Base-by-base conservation (phyloP, 2,329 filamentous ascomycete species). In the Diaporthe nobilis region DNA sequence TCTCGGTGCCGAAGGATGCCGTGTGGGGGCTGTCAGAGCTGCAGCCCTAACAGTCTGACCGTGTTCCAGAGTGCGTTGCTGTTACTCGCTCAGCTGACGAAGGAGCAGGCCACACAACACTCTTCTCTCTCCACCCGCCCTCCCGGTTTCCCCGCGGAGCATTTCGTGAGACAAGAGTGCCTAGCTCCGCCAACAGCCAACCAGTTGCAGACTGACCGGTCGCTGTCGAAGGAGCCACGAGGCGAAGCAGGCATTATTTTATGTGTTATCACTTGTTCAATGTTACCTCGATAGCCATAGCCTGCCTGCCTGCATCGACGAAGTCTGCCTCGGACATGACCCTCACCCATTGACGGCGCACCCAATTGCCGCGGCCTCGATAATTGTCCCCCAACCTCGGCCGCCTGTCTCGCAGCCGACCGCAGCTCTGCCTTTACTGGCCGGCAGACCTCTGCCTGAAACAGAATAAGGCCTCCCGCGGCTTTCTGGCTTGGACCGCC, bases 371-470 rank as follows among this genome's bases (percentile, higher is more conserved):
- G 47, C 47, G 47, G 34, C 47, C 65, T 53, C 65, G 65, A 55
- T 39, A 42, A 55, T 12, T 70, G 65, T 22, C 49, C 34, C n/a
- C 65, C 65, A 68, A 68, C 65, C 47, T 25, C 47, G 65, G 65
- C 65, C 65, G 65, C 65, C 65, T 34, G n/a, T 31, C 65, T 42
- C 65, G 47, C 49, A 55, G 34, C 65, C 65, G 47, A 20, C 47
- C 65, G 47, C 63, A 5, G 63, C 63, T 55, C n/a, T 42, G 31
- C 34, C 12, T 39, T 12, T 70, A 49, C 65, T 53, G 47, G 47
- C 65, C 65, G 31, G n/a, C 49, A 47, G 49, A 55, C 65, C 65
- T 55, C 65, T 55, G 65, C 65, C 65, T 55, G 65, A 70, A 55
- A 70, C 65, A 31, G 31, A 70, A 42, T 2, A 70, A 53, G 65